Evolutionary conservation across 108 stramenopile species (phyloP), one percentile per base, ranked within the genome.

Genomic region (Nitzschia putrida): DNA sequence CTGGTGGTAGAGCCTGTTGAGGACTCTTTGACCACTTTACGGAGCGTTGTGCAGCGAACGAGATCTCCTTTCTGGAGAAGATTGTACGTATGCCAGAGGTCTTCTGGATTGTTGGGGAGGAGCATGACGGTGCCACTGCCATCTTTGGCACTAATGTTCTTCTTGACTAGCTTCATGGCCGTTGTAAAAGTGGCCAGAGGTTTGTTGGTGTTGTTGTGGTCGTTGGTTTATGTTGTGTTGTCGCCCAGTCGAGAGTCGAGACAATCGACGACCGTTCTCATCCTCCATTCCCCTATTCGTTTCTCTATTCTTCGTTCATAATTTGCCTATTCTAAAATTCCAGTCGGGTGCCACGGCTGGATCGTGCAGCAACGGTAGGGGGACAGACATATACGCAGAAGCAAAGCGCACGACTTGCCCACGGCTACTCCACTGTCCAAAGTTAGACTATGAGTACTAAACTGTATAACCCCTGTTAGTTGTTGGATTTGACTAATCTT

Each of bases 81-180:
- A 82, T 99, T 98, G 88, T 96, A 98, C 41, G 90, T 83, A 68
- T 97, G 97, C 96, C 96, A 99, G 55, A 99, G 85, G 76, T 99
- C 98, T 78, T 99, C 98, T 42, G 89, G 66, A n/a, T 92, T 95
- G 53, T 90, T 92, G 34, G 96, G 93, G 47, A 90, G 89, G 54
- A 98, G 80, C 66, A 83, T 60, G 44, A 98, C 76, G 39, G 57
- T 59, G 34, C 96, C 96, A 63, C 83, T 82, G 45, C 93, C 96
- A 68, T 97, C 95, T 80, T 97, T 97, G 57, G 84, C 80, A 59
- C 84, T 87, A 47, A 93, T 88, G 42, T 87, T 76, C 47, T 74
- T 76, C 42, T 93, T 90, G 22, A 90, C 74, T 18, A 90, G 61
- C 61, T 90, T 93, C 92, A 93, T 93, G 24, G 47, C 29, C 8